A percentile compares a stretch with the other conserved stretches of the same genome.
Evolutionary conservation across 148 eudicot species (phyloP).

Genomic region (Nepenthes gracilis): DNA sequence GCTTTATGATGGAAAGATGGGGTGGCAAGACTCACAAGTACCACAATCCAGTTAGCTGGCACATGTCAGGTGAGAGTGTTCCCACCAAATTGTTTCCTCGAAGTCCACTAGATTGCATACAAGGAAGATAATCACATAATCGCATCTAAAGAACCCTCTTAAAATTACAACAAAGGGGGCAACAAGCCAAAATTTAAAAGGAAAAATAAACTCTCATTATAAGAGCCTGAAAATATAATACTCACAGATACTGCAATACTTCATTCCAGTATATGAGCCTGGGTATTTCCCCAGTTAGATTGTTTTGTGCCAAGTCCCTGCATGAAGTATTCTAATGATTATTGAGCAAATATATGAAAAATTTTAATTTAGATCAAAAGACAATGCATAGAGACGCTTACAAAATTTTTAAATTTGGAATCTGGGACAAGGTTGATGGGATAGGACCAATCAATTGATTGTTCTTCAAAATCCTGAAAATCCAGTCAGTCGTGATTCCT

Average conservation of each 20-base stretch:
- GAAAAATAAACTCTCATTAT: not conserved
- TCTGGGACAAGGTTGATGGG: constrained; percentile 95
- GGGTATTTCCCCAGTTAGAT: constrained; percentile 88
- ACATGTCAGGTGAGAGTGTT: constrained; percentile 79
- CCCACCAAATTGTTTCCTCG: constrained; percentile 83
- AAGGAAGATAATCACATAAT: not conserved
- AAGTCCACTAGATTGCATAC: constrained; percentile 52
- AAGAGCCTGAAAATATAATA: not conserved
- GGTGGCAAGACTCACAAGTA: constrained; percentile 59
- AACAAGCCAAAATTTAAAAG: too few relatives aligned
- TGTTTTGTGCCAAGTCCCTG: constrained; percentile 94
- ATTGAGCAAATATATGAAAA: too few relatives aligned
- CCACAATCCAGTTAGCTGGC: constrained; percentile 98
- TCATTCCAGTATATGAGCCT: constrained; percentile 98
- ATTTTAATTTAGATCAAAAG: not conserved
- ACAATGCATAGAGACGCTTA: constrained; percentile 14
- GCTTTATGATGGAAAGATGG: not conserved
- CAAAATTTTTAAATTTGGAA: constrained; percentile 83
- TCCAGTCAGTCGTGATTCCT: not conserved
- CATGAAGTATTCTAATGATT: not conserved
- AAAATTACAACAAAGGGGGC: not conserved
- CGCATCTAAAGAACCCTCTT: not conserved
- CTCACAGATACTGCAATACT: constrained; percentile 91
- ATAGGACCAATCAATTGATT: constrained; percentile 88
- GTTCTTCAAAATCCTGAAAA: constrained; percentile 68